Evolutionary conservation across 768 basidiomycete species (phyloP).

Genomic region (Suillus sp.): DNA sequence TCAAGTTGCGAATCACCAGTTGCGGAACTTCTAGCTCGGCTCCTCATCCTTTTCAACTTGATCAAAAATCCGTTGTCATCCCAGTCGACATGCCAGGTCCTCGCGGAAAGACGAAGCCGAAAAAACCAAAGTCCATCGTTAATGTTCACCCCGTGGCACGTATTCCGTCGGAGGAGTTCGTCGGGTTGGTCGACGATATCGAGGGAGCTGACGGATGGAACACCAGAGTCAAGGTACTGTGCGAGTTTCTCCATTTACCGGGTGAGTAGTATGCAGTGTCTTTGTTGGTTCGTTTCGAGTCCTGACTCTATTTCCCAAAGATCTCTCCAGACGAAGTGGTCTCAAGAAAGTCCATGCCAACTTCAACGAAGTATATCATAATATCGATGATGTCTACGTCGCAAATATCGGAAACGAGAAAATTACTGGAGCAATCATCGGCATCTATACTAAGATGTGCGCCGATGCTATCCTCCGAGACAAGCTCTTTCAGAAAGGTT

Average conservation of each 20-base stretch:
- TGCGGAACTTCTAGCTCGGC: not conserved
- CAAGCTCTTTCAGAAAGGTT: conserved; percentile 57
- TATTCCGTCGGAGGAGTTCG: conserved; percentile 10
- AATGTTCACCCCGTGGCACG: not conserved
- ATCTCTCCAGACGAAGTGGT: conserved; percentile 56
- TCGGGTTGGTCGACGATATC: conserved; percentile 40
- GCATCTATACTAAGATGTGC: conserved; percentile 66
- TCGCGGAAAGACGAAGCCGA: conserved; percentile 25
- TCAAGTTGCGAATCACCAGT: not conserved
- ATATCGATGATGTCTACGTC: conserved; percentile 52
- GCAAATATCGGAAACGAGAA: conserved; percentile 45
- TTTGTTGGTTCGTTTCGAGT: not conserved
- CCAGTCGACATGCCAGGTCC: conserved; percentile 29
- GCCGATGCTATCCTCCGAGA: conserved; percentile 60
- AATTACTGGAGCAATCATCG: conserved; percentile 57
- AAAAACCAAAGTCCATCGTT: conserved; percentile 21
- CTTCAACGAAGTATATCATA: conserved; percentile 53
- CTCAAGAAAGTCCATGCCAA: conserved; percentile 63
- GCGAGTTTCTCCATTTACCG: conserved; percentile 54
- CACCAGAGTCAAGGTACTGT: conserved; percentile 47
- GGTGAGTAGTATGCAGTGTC: conserved; percentile 38
- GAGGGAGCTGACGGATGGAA: conserved; percentile 53
- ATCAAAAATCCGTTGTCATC: not conserved
- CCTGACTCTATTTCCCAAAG: conserved; percentile 35
- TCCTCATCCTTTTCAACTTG: not conserved